Percentiles rank a stretch among this genome's conserved stretches.
phyloP scores from a whole-genome alignment of 2,329 filamentous ascomycete species.

The Cylindrodendrum hubeiense region DNA sequence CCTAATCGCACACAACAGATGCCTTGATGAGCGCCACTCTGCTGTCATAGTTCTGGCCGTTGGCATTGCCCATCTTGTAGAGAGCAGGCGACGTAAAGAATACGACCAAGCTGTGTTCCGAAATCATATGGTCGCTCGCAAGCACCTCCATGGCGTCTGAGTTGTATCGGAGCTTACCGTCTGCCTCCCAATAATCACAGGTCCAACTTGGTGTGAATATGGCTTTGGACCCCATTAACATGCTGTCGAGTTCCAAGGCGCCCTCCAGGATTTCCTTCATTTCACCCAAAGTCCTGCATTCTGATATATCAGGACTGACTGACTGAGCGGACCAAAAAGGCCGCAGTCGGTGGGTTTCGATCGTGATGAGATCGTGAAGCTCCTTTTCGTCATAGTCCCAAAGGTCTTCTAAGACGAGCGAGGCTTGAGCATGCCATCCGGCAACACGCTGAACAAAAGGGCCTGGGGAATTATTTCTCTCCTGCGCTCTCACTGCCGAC shows the following conservation, averaged over 20 bases:
- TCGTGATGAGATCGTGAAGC: fast-evolving
- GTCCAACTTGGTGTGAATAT: neutral
- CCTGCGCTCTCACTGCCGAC: neutral
- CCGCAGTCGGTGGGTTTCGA: neutral
- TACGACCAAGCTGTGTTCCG: neutral
- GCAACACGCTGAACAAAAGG: neutral
- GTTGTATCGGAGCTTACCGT: fast-evolving
- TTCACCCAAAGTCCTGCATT: neutral
- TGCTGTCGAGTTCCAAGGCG: slow-evolving; percentile 25
- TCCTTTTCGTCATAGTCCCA: neutral
- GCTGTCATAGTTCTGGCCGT: slow-evolving; percentile 22
- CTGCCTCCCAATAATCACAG: fast-evolving
- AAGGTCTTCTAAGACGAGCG: neutral
- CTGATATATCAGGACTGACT: fast-evolving
- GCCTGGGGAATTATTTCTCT: fast-evolving
- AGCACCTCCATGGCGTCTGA: neutral
- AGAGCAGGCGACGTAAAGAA: slow-evolving; percentile 20
- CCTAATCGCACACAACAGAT: slow-evolving; percentile 29
- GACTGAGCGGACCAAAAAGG: neutral
- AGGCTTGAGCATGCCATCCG: slow-evolving; percentile 26
- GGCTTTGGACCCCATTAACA: slow-evolving; percentile 27
- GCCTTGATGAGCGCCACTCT: slow-evolving; percentile 3
- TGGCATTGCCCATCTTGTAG: slow-evolving; percentile 12
- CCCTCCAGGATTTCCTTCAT: neutral
- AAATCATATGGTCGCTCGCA: fast-evolving